phyloP scores from a whole-genome alignment of 306 rosid species.

The Oxytropis ochrocephala region DNA sequence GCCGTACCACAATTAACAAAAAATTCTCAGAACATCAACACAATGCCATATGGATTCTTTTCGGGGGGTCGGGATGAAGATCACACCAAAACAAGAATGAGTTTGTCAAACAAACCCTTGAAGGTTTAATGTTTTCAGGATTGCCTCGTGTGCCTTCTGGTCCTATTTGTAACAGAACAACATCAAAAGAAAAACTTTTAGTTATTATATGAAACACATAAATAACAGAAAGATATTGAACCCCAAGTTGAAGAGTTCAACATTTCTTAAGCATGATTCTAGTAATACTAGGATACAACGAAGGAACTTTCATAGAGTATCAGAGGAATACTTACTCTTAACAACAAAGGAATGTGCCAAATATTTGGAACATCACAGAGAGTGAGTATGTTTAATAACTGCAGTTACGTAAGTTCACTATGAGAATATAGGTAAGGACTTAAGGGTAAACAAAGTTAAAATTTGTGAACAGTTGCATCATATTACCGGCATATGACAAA shows the following conservation, averaged over 20 bases:
- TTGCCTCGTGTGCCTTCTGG: slow-evolving; percentile 79
- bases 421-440: background rate
- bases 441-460: slow-evolving; percentile 8
- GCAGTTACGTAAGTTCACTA: slow-evolving; percentile 18
- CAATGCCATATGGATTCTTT: background rate
- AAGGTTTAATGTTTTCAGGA: slow-evolving; percentile 60
- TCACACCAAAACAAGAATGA: slow-evolving; percentile 20
- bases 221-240: background rate
- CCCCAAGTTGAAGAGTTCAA: background rate
- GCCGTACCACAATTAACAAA: background rate
- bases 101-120: slow-evolving; percentile 44
- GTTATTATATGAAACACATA: slow-evolving; percentile 12
- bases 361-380: slow-evolving; percentile 89
- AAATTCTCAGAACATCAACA: background rate
- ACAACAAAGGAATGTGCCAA: slow-evolving; percentile 88
- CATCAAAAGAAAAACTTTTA: background rate
- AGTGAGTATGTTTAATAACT: slow-evolving; percentile 66
- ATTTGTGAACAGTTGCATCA: slow-evolving; percentile 1
- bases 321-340: slow-evolving; percentile 50
- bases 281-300: background rate
- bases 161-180: slow-evolving; percentile 40
- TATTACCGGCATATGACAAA: slow-evolving; percentile 86
- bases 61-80: background rate
- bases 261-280: background rate
- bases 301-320: background rate